These are phyloP conservation scores for Candida sanyaensis DNA, from an alignment of 1,139 yeast species.

Conservation along the genomic window DNA sequence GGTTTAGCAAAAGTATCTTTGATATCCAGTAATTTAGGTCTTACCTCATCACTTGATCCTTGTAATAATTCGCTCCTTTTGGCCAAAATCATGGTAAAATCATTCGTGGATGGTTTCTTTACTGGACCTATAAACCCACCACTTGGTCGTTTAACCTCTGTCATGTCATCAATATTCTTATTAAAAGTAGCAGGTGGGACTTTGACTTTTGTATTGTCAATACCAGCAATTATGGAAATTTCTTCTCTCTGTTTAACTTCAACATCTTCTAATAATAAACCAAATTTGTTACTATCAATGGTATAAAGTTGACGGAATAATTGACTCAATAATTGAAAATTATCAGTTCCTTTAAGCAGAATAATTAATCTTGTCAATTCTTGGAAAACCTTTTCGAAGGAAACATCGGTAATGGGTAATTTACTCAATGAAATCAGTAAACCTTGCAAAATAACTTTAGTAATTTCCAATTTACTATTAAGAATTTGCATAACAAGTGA, in stretches of 20 bases:
- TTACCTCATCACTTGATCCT: neutral
- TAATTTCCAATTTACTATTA: constrained; percentile 30
- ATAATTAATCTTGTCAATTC: constrained; percentile 36
- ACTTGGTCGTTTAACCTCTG: constrained; percentile 24
- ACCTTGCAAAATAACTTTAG: constrained; percentile 30
- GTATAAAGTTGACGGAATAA: constrained; percentile 31
- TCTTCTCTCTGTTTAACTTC: constrained; percentile 32
- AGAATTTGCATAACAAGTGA: constrained; percentile 39
- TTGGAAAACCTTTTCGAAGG: constrained; percentile 28
- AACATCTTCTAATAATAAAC: constrained; percentile 26
- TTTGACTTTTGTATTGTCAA: constrained; percentile 25
- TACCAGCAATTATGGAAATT: constrained; percentile 34
- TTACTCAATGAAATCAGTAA: constrained; percentile 28
- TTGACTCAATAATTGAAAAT: constrained; percentile 24
- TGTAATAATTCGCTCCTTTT: constrained; percentile 6
- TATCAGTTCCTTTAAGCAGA: constrained; percentile 33
- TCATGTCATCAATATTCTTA: constrained; percentile 25
- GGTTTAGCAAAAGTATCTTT: neutral
- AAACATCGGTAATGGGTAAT: constrained; percentile 36
- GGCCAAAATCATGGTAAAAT: constrained; percentile 43
- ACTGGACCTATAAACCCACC: constrained; percentile 27
- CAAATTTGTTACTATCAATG: constrained; percentile 31
- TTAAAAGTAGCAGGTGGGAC: constrained; percentile 15
- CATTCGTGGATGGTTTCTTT: constrained; percentile 26
- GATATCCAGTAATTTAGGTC: neutral